Evolutionary conservation across 2,329 filamentous ascomycete genomes (phyloP).

Genomic region (Phaeosphaeriaceae sp.): DNA sequence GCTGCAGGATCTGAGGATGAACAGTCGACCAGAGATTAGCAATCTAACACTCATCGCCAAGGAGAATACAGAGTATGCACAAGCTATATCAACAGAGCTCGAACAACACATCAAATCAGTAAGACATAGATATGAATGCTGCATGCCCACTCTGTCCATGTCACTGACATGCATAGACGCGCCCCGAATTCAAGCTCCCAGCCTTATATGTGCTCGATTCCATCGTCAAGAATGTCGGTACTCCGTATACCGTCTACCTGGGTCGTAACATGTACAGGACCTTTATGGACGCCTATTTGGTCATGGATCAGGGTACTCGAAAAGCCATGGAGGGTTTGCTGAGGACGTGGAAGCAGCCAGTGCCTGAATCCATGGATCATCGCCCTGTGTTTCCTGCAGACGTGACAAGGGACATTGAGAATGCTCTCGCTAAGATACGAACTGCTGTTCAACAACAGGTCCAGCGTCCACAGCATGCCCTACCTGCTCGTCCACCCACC

Average conservation of each 20-base stretch:
- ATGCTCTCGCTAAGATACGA: slow-evolving; percentile 84
- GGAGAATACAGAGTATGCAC: slow-evolving; percentile 94
- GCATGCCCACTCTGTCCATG: not conserved
- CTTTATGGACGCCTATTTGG: slow-evolving; percentile 94
- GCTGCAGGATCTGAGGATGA: slow-evolving; percentile 86
- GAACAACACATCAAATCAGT: slow-evolving; percentile 95
- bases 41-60: slow-evolving; percentile 97
- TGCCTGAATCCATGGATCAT: slow-evolving; percentile 91
- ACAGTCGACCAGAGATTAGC: slow-evolving; percentile 94
- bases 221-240: slow-evolving; percentile 97
- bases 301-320: slow-evolving; percentile 82
- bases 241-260: slow-evolving; percentile 94
- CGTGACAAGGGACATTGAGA: slow-evolving; percentile 89
- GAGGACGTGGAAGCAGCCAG: slow-evolving; percentile 96
- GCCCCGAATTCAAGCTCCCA: slow-evolving; percentile 87
- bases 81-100: slow-evolving; percentile 87
- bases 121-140: slow-evolving; percentile 52
- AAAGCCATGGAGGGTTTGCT: slow-evolving; percentile 97
- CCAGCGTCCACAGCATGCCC: slow-evolving; percentile 49
- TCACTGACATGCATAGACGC: slow-evolving; percentile 66
- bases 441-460: slow-evolving; percentile 66
- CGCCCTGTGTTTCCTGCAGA: slow-evolving; percentile 89
- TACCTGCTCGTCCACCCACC: slow-evolving; percentile 49
- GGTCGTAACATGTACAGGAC: slow-evolving; percentile 89
- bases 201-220: slow-evolving; percentile 98